Conservation (phyloP, 176 grass and related monocot species). For the Zea mays region Zm-B73-REFERENCE-NAM-5.0 NC_050100.1:197206501-197207000, state of each 20-base stretch:
- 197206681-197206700: slow-evolving; percentile 42
- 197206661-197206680: slow-evolving; percentile 28
- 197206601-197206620: slow-evolving; percentile 34
- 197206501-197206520: slow-evolving; percentile 31
- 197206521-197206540: slow-evolving; percentile 45
- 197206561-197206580: slow-evolving; percentile 58
- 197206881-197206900: slow-evolving; percentile 38
- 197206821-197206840: slow-evolving; percentile 48
- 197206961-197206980: not conserved
- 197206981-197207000: slow-evolving; percentile 36
- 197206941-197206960: slow-evolving; percentile 50
- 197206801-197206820: slow-evolving; percentile 48
- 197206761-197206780: slow-evolving; percentile 53
- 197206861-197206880: slow-evolving; percentile 41
- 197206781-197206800: slow-evolving; percentile 46
- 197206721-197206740: slow-evolving; percentile 42
- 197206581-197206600: slow-evolving; percentile 53
- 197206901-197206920: slow-evolving; percentile 62
- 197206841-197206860: slow-evolving; percentile 62
- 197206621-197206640: slow-evolving; percentile 43
- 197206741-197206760: slow-evolving; percentile 50
- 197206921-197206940: slow-evolving; percentile 41
- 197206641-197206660: slow-evolving; percentile 36
- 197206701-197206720: slow-evolving; percentile 38
- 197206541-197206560: slow-evolving; percentile 53